phyloP scores from a whole-genome alignment of 495 filamentous ascomycete species.

The Penicillium waksmanii region DNA sequence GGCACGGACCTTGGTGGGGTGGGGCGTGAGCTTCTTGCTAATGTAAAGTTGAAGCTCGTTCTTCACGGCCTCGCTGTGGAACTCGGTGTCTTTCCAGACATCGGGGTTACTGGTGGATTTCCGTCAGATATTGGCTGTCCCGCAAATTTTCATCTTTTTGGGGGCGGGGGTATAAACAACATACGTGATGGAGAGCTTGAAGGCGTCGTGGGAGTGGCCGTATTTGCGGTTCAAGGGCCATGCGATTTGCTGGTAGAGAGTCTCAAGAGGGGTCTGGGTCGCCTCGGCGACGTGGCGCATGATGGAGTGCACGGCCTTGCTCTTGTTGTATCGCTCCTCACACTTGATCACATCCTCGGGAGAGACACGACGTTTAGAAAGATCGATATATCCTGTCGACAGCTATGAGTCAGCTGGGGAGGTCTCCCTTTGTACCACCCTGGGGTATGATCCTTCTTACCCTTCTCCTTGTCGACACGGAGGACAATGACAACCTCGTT shows the following conservation, averaged over 20 bases:
- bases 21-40: constrained; percentile 91
- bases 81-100: constrained; percentile 89
- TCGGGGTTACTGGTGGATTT: constrained; percentile 73
- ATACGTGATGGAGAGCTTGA: constrained; percentile 98
- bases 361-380: constrained; percentile 95
- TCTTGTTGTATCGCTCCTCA: constrained; percentile 99
- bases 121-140: constrained; percentile 18
- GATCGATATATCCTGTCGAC: constrained; percentile 85
- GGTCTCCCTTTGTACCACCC: background rate
- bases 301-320: constrained; percentile 98
- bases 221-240: constrained; percentile 99
- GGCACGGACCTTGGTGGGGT: constrained; percentile 96
- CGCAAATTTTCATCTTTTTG: background rate
- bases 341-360: constrained; percentile 98
- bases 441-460: constrained; percentile 42
- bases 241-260: constrained; percentile 88
- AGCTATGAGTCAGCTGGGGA: constrained; percentile 32
- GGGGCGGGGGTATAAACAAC: constrained; percentile 20
- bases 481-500: constrained; percentile 99
- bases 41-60: constrained; percentile 92
- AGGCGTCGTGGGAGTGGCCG: constrained; percentile 94
- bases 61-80: constrained; percentile 83
- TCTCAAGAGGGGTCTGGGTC: constrained; percentile 88
- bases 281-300: constrained; percentile 98
- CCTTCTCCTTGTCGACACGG: constrained; percentile 98